Conservation (phyloP, 257 asterid species). For the Oldenlandia corymbosa region DNA sequence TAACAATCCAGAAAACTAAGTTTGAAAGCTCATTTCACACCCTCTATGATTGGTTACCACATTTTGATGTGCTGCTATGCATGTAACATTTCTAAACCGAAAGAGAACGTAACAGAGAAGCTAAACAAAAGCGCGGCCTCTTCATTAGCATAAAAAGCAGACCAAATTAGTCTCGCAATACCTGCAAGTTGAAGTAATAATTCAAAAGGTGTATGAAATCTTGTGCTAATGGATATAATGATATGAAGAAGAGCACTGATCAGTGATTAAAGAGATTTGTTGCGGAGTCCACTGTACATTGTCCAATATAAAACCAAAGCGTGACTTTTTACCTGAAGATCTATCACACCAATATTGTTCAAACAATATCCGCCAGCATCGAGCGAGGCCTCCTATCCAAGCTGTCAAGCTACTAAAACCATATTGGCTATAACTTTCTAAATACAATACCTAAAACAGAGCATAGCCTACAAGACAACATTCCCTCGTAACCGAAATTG, state of each 20-base stretch:
- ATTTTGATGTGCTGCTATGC: no score
- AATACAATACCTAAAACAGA: not conserved
- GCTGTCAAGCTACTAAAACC: not conserved
- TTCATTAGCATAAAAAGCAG: no score
- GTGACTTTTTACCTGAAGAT: not conserved
- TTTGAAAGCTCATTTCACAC: no score
- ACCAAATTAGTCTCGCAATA: no score
- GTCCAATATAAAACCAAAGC: not conserved
- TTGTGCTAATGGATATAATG: not conserved
- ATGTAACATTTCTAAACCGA: no score
- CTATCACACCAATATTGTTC: not conserved
- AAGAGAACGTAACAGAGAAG: no score
- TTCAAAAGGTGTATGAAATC: no score
- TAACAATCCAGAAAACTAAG: no score
- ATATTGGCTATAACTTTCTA: not conserved
- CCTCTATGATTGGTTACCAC: no score
- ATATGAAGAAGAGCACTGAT: conserved; percentile 2
- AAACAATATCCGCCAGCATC: not conserved
- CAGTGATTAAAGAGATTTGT: not conserved
- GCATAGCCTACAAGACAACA: not conserved
- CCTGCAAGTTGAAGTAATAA: no score
- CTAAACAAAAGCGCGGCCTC: no score
- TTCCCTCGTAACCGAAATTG: not conserved
- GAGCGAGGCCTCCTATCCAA: not conserved
- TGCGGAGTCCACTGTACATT: conserved; percentile 16